Percentiles rank a stretch among this genome's conserved stretches.
These are phyloP conservation scores for Cenococcum geophilum DNA, from an alignment of 495 filamentous ascomycete genomes.

Conservation along the genomic window DNA sequence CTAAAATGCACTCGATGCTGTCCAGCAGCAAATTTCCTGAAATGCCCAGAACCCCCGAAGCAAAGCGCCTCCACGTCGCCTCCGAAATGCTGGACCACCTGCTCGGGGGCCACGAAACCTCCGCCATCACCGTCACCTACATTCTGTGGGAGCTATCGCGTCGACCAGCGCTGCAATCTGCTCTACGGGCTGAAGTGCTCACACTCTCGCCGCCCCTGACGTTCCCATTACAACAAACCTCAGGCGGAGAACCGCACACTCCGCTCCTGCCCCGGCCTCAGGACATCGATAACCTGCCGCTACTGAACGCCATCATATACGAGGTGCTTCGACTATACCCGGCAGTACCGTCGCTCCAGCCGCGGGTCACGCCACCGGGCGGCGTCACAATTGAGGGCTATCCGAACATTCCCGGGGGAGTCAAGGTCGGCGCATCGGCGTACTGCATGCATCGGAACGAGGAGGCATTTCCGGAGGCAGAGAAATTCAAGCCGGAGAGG, in stretches of 20 bases:
- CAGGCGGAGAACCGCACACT: not conserved
- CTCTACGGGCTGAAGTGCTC: slow-evolving; percentile 55
- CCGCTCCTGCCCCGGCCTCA: slow-evolving; percentile 47
- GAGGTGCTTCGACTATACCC: slow-evolving; percentile 69
- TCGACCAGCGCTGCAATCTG: slow-evolving; percentile 48
- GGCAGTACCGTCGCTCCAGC: slow-evolving; percentile 66
- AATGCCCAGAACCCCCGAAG: slow-evolving; percentile 2
- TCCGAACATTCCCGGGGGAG: slow-evolving; percentile 48
- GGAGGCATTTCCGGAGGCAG: slow-evolving; percentile 34
- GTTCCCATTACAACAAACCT: not conserved
- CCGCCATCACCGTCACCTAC: slow-evolving; percentile 66
- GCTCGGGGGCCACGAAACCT: slow-evolving; percentile 69
- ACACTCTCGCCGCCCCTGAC: slow-evolving; percentile 40
- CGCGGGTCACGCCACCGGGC: slow-evolving; percentile 52
- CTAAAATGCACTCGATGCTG: slow-evolving; percentile 27
- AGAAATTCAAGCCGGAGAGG: slow-evolving; percentile 30
- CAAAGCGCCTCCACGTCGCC: slow-evolving; percentile 37
- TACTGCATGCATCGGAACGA: slow-evolving; percentile 61
- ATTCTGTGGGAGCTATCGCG: slow-evolving; percentile 59
- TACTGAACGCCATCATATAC: slow-evolving; percentile 66
- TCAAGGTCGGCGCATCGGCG: slow-evolving; percentile 59
- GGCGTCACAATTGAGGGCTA: slow-evolving; percentile 44
- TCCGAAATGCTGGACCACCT: slow-evolving; percentile 67
- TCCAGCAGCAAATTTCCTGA: slow-evolving; percentile 6
- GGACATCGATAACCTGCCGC: slow-evolving; percentile 57